Conservation (phyloP, 768 basidiomycete species). For the Cystobasidium tubakii region DNA sequence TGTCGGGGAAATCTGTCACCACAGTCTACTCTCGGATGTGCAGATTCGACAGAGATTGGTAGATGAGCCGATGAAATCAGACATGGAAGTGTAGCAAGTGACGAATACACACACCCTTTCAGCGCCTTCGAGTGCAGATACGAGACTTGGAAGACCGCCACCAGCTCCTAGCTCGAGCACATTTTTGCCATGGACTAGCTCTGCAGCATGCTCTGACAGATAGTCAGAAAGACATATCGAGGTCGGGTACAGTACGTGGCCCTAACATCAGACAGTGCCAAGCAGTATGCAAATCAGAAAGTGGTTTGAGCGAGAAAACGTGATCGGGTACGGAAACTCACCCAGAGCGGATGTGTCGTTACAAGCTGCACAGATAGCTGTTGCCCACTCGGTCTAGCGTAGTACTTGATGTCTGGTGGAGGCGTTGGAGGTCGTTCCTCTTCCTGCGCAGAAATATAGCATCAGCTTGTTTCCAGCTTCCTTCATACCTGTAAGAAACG, state of each 20-base stretch:
- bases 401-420: constrained; percentile 4
- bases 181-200: constrained; percentile 48
- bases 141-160: constrained; percentile 77
- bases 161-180: constrained; percentile 92
- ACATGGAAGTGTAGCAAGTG: background rate
- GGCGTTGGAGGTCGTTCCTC: constrained; percentile 23
- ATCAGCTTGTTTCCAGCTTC: background rate
- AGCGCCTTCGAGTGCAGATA: constrained; percentile 67
- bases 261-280: constrained; percentile 11
- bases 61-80: no score
- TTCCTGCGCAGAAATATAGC: constrained; percentile 19
- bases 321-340: background rate
- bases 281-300: background rate
- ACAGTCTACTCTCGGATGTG: constrained; percentile 63
- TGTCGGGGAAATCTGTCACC: constrained; percentile 88
- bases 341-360: constrained; percentile 28
- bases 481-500: background rate
- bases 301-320: background rate
- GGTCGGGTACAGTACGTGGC: constrained; percentile 48
- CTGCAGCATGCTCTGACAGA: constrained; percentile 46
- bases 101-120: constrained; percentile 54
- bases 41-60: no score
- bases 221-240: constrained; percentile 46
- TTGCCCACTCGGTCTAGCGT: constrained; percentile 12
- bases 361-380: constrained; percentile 21